Evolutionary conservation across 2,329 filamentous ascomycete genomes (phyloP).

Genomic region (Trichoderma afroharzianum): DNA sequence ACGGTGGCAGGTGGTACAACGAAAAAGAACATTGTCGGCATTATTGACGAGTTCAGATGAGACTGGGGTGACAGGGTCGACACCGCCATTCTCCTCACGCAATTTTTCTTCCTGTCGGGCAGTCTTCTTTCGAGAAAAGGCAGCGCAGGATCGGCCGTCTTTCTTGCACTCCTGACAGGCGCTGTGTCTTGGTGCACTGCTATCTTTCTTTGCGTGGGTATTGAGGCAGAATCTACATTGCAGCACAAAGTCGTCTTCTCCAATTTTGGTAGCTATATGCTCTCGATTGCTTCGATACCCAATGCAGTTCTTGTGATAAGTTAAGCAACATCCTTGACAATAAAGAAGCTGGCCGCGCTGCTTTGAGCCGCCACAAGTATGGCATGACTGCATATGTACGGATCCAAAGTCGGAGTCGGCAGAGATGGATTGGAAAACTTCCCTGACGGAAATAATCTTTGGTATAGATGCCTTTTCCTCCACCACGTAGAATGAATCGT

Average conservation of each 20-base stretch:
- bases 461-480: slow-evolving; percentile 46
- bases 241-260: slow-evolving; percentile 71
- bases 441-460: slow-evolving; percentile 63
- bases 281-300: slow-evolving; percentile 70
- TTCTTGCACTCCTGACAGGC: slow-evolving; percentile 67
- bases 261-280: slow-evolving; percentile 87
- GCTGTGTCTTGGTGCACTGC: slow-evolving; percentile 63
- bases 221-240: slow-evolving; percentile 87
- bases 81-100: slow-evolving; percentile 71
- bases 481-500: slow-evolving; percentile 52
- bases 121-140: slow-evolving; percentile 71
- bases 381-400: slow-evolving; percentile 68
- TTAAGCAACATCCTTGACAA: slow-evolving; percentile 85
- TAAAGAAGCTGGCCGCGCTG: slow-evolving; percentile 67
- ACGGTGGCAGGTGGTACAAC: slow-evolving; percentile 72
- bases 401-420: slow-evolving; percentile 63
- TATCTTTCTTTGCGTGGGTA: slow-evolving; percentile 63
- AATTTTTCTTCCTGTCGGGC: slow-evolving; percentile 79
- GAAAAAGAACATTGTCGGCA: slow-evolving; percentile 71
- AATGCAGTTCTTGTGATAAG: slow-evolving; percentile 81
- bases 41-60: slow-evolving; percentile 68
- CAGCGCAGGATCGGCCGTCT: slow-evolving; percentile 63
- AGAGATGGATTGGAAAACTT: slow-evolving; percentile 65
- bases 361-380: slow-evolving; percentile 56
- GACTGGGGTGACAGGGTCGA: slow-evolving; percentile 70